Percentiles rank a stretch among this genome's conserved stretches.
These are phyloP conservation scores for Pestalotiopsis sp. DNA, from an alignment of 2,329 filamentous ascomycete genomes.

Conservation along the genomic window DNA sequence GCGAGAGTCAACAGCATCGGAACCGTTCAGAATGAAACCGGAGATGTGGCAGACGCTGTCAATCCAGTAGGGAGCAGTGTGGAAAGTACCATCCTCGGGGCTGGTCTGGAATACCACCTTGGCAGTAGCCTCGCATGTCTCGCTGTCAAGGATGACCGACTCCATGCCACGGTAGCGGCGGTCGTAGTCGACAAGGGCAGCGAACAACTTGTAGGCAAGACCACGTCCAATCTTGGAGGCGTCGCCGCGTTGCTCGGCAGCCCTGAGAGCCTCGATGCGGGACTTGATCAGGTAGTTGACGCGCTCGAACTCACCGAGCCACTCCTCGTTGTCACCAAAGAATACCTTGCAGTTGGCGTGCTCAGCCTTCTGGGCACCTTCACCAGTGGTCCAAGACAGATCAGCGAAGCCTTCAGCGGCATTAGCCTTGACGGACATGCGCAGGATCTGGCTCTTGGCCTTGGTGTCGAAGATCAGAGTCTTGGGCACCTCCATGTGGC, in stretches of 20 bases:
- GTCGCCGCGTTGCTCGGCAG: constrained; percentile 64
- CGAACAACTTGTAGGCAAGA: constrained; percentile 75
- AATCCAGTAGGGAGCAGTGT: constrained; percentile 62
- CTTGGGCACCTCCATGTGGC: constrained; percentile 70
- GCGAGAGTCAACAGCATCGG: constrained; percentile 56
- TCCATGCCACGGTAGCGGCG: constrained; percentile 59
- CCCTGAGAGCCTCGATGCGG: constrained; percentile 58
- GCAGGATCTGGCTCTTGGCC: constrained; percentile 57
- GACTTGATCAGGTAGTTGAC: constrained; percentile 70
- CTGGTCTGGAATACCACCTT: constrained; percentile 52
- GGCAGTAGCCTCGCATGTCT: constrained; percentile 56
- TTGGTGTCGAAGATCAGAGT: constrained; percentile 62
- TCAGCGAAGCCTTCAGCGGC: constrained; percentile 56
- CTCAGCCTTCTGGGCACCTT: constrained; percentile 60
- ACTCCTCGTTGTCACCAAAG: constrained; percentile 62
- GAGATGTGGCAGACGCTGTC: constrained; percentile 62
- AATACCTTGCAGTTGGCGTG: constrained; percentile 65
- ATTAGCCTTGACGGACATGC: constrained; percentile 62
- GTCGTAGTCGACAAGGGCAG: constrained; percentile 59
- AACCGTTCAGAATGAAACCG: constrained; percentile 63
- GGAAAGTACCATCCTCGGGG: constrained; percentile 50
- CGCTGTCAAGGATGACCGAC: constrained; percentile 57
- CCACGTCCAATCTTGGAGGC: constrained; percentile 75
- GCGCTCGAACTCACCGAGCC: constrained; percentile 68
- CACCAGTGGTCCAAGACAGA: constrained; percentile 60